Conservation (phyloP, 2,329 filamentous ascomycete genomes). For the Drechmeria coniospora region DNA sequence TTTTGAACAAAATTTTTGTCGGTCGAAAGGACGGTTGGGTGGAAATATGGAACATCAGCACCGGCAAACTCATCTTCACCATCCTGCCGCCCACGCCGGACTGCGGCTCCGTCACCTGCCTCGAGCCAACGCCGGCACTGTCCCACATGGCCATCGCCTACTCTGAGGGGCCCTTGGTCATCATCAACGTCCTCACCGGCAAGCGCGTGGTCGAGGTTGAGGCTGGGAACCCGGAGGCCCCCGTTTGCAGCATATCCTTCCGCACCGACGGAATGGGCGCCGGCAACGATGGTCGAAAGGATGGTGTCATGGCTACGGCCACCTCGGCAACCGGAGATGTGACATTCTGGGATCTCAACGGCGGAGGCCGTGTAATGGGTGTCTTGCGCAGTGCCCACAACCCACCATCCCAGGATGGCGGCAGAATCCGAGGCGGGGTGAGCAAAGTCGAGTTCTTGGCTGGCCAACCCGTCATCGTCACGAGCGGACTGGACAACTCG, state of each 20-base stretch:
- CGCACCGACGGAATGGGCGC: slow-evolving; percentile 79
- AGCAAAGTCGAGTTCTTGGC: slow-evolving; percentile 79
- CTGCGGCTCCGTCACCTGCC: slow-evolving; percentile 69
- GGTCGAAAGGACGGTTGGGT: slow-evolving; percentile 77
- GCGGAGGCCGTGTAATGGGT: slow-evolving; percentile 73
- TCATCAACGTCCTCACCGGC: slow-evolving; percentile 72
- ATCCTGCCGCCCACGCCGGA: slow-evolving; percentile 60
- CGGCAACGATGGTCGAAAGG: slow-evolving; percentile 67
- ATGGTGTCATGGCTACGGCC: slow-evolving; percentile 89
- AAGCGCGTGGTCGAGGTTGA: slow-evolving; percentile 55
- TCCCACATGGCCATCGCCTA: slow-evolving; percentile 83
- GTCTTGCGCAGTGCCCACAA: slow-evolving; percentile 80
- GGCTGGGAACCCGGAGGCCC: slow-evolving; percentile 45
- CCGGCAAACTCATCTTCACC: slow-evolving; percentile 79
- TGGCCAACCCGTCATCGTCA: slow-evolving; percentile 80
- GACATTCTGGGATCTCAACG: slow-evolving; percentile 91
- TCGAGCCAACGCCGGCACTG: slow-evolving; percentile 71
- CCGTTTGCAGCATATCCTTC: slow-evolving; percentile 75
- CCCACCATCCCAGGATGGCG: slow-evolving; percentile 42
- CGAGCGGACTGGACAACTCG: slow-evolving; percentile 83
- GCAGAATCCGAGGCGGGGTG: slow-evolving; percentile 55
- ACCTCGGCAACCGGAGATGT: slow-evolving; percentile 70
- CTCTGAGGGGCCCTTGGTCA: slow-evolving; percentile 57
- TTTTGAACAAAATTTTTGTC: slow-evolving; percentile 88
- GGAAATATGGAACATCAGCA: slow-evolving; percentile 96